Conservation (phyloP, 179 eudicot species). For the Spinacia oleracea region DNA sequence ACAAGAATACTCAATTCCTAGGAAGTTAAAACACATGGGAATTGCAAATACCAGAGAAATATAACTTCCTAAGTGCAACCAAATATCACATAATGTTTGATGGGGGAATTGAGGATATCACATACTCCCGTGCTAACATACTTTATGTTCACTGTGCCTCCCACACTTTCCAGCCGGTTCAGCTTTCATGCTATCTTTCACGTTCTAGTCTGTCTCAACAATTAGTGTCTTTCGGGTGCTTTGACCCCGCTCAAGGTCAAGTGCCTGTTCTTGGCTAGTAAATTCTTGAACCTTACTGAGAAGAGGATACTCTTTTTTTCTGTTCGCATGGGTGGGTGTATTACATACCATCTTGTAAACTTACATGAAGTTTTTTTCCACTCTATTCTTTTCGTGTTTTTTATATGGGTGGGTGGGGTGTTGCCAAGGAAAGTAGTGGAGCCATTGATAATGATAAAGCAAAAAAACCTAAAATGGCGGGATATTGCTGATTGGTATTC, state of each 20-base stretch:
- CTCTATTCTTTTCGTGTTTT: neutral
- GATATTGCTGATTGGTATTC: conserved; percentile 19
- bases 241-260: neutral
- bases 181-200: neutral
- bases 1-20: too few species aligned
- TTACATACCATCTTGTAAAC: neutral
- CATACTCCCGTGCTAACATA: neutral
- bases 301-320: neutral
- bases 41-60: too few species aligned
- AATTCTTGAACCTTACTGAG: neutral
- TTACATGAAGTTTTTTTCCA: conserved; percentile 3
- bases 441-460: conserved; percentile 21
- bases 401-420: neutral
- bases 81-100: too few species aligned
- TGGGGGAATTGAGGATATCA: conserved; percentile 11
- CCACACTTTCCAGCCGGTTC: conserved; percentile 7
- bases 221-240: neutral
- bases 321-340: neutral
- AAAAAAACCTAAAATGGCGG: conserved; percentile 36
- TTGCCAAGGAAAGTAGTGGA: conserved; percentile 19
- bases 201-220: neutral
- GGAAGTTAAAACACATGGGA: too few species aligned
- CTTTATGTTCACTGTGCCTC: conserved; percentile 15
- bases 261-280: neutral
- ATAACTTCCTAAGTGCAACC: too few species aligned